A percentile compares a stretch with the other conserved stretches of the same genome.
Conservation (phyloP, 768 basidiomycete species). For the Tephrocybe sp. region DNA sequence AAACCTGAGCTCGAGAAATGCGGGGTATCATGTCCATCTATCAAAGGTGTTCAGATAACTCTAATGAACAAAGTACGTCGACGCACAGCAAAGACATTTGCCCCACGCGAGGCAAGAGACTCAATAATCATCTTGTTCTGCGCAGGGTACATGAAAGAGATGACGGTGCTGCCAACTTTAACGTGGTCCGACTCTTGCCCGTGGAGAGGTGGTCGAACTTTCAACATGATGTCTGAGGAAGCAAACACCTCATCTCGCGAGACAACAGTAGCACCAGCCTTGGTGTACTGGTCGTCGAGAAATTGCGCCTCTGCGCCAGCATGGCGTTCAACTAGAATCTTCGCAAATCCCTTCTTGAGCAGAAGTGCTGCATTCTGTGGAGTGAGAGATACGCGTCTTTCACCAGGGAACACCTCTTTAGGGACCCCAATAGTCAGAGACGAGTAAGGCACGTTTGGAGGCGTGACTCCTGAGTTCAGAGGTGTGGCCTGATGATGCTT, state of each 20-base stretch:
- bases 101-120: slow-evolving; percentile 59
- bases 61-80: not conserved
- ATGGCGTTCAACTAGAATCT: slow-evolving; percentile 70
- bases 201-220: slow-evolving; percentile 76
- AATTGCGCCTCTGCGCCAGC: slow-evolving; percentile 78
- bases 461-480: slow-evolving; percentile 26
- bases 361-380: slow-evolving; percentile 75
- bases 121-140: slow-evolving; percentile 80
- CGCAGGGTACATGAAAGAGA: slow-evolving; percentile 82
- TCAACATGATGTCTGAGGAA: slow-evolving; percentile 76
- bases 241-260: slow-evolving; percentile 69
- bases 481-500: slow-evolving; percentile 25
- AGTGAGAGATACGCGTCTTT: slow-evolving; percentile 79
- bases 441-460: slow-evolving; percentile 58
- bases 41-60: not conserved
- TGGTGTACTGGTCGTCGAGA: slow-evolving; percentile 74
- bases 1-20: slow-evolving; percentile 87
- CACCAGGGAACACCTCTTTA: slow-evolving; percentile 72
- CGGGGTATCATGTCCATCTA: slow-evolving; percentile 93
- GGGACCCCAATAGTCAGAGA: slow-evolving; percentile 77
- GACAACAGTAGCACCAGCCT: slow-evolving; percentile 80
- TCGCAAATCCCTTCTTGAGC: slow-evolving; percentile 79
- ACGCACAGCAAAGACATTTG: slow-evolving; percentile 70
- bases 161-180: slow-evolving; percentile 75
- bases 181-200: slow-evolving; percentile 61